Evolutionary conservation across 2,329 filamentous ascomycete species (phyloP).

Genomic region (Curvularia sp.): DNA sequence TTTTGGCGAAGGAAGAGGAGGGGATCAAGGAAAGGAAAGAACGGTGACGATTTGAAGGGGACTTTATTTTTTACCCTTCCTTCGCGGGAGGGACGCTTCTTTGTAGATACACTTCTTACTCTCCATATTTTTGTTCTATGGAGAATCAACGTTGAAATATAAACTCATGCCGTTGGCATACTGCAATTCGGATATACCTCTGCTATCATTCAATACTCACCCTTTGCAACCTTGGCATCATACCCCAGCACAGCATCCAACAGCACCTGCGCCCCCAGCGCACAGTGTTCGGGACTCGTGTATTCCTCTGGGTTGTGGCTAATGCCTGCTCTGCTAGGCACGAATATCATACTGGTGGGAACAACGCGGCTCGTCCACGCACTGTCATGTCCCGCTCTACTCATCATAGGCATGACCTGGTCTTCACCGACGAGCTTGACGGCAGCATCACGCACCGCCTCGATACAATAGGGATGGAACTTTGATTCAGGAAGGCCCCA

Average conservation of each 20-base stretch:
- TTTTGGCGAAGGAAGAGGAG: neutral
- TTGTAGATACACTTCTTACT: neutral
- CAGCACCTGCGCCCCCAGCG: constrained; percentile 56
- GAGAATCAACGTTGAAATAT: neutral
- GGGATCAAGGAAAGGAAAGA: neutral
- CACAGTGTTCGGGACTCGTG: constrained; percentile 54
- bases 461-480: constrained; percentile 34
- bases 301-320: constrained; percentile 56
- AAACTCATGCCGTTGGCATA: neutral
- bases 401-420: constrained; percentile 40
- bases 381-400: constrained; percentile 38
- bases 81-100: neutral
- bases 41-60: neutral
- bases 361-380: constrained; percentile 39
- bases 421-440: constrained; percentile 24
- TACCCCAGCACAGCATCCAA: constrained; percentile 43
- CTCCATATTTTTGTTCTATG: neutral
- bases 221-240: neutral
- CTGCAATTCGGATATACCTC: no score
- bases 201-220: neutral
- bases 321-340: constrained; percentile 54
- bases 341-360: constrained; percentile 55
- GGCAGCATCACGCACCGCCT: constrained; percentile 31
- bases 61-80: neutral
- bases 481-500: constrained; percentile 40